phyloP scores from a whole-genome alignment of 169 alveolate species.

The Plasmodium chabaudi region DNA sequence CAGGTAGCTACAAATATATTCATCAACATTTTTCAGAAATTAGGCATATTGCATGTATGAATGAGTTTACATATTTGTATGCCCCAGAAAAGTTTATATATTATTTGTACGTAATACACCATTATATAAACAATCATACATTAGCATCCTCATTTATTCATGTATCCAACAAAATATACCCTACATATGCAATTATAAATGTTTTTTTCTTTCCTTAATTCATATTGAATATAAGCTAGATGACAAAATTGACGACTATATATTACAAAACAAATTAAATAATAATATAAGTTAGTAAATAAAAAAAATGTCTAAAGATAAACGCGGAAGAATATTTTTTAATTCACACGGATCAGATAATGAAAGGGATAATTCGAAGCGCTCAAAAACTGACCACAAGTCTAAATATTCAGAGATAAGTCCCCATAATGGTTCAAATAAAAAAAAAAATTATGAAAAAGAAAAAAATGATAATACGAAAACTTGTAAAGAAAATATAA shows the following conservation, averaged over 20 bases:
- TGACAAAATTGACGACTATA: too few relatives aligned
- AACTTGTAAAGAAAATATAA: slow-evolving; percentile 62
- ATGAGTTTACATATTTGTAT: not conserved
- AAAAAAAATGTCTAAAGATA: slow-evolving; percentile 52
- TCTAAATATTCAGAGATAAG: slow-evolving; percentile 28
- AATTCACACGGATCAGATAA: slow-evolving; percentile 31
- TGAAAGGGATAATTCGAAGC: slow-evolving; percentile 19
- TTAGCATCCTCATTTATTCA: too few relatives aligned
- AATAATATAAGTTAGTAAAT: too few relatives aligned
- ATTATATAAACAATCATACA: too few relatives aligned
- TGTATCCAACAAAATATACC: too few relatives aligned
- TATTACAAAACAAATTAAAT: too few relatives aligned
- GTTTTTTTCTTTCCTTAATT: too few relatives aligned
- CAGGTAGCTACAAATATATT: slow-evolving; percentile 15
- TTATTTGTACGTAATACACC: too few relatives aligned
- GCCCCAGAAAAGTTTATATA: too few relatives aligned
- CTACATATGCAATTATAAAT: too few relatives aligned
- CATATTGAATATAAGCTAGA: too few relatives aligned
- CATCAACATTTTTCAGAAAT: not conserved
- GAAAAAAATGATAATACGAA: slow-evolving; percentile 68
- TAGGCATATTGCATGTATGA: not conserved
- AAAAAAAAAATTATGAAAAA: slow-evolving; percentile 68
- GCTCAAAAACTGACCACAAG: slow-evolving; percentile 28
- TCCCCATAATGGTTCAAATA: slow-evolving; percentile 71
- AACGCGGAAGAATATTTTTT: slow-evolving; percentile 24